These are phyloP conservation scores for Friedmanniomyces simplex DNA, from an alignment of 495 filamentous ascomycete species.

Conservation along the genomic window DNA sequence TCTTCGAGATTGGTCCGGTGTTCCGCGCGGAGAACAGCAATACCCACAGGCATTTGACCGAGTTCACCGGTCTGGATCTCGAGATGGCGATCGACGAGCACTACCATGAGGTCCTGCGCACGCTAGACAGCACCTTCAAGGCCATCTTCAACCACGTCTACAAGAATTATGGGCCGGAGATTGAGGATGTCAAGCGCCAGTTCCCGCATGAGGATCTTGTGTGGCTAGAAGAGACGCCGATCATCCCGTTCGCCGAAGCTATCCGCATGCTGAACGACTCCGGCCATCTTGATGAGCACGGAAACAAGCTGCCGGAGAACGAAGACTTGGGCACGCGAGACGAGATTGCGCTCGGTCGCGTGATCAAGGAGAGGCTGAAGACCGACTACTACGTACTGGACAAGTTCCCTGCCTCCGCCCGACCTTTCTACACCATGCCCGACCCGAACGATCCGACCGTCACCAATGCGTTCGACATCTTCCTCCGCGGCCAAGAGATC, in stretches of 20 bases:
- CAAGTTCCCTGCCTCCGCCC: slow-evolving; percentile 75
- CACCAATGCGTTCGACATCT: slow-evolving; percentile 94
- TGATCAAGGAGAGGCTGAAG: slow-evolving; percentile 75
- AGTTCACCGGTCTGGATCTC: slow-evolving; percentile 94
- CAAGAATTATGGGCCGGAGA: slow-evolving; percentile 35
- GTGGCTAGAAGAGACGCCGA: slow-evolving; percentile 75
- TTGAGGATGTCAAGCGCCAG: slow-evolving; percentile 43
- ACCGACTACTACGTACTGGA: slow-evolving; percentile 94
- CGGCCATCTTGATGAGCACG: slow-evolving; percentile 67
- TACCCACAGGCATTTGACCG: slow-evolving; percentile 91
- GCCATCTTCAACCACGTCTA: slow-evolving; percentile 67
- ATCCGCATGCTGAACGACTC: slow-evolving; percentile 71
- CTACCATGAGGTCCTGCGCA: slow-evolving; percentile 76
- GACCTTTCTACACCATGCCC: slow-evolving; percentile 92
- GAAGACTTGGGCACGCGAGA: slow-evolving; percentile 78
- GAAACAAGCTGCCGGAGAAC: slow-evolving; percentile 51
- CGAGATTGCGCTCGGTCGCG: slow-evolving; percentile 72
- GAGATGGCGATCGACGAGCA: slow-evolving; percentile 88
- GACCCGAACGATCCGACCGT: slow-evolving; percentile 59
- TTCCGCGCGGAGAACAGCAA: slow-evolving; percentile 97
- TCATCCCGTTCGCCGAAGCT: slow-evolving; percentile 70
- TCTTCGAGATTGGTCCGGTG: slow-evolving; percentile 82
- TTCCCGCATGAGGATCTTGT: slow-evolving; percentile 57
- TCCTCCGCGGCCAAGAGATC: slow-evolving; percentile 89
- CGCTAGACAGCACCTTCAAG: slow-evolving; percentile 75